These are phyloP conservation scores for Seiridium cupressi DNA, from an alignment of 2,329 filamentous ascomycete species.

Conservation along the genomic window DNA sequence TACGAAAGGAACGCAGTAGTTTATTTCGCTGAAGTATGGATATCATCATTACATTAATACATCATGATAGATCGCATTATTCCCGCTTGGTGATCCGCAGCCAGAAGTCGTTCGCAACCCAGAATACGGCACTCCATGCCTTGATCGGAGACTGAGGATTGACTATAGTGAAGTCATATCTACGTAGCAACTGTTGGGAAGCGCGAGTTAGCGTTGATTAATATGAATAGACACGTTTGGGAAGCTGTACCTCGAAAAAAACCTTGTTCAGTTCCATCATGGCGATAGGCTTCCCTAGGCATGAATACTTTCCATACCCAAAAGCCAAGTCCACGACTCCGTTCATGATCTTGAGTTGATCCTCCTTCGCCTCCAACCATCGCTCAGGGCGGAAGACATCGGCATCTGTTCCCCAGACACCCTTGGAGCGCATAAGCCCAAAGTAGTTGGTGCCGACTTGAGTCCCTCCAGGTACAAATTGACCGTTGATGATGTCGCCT, in stretches of 20 bases:
- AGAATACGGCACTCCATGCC: slow-evolving; percentile 19
- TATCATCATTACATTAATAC: neutral
- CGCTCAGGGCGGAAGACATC: slow-evolving; percentile 40
- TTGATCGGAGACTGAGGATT: slow-evolving; percentile 18
- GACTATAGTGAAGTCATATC: slow-evolving; percentile 20
- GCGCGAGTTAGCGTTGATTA: neutral
- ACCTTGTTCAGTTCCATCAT: slow-evolving; percentile 42
- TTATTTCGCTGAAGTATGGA: neutral
- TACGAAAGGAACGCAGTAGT: too few species aligned
- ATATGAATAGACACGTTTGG: slow-evolving; percentile 3
- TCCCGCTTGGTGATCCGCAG: slow-evolving; percentile 15
- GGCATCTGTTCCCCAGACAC: slow-evolving; percentile 28
- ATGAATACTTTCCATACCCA: slow-evolving; percentile 35
- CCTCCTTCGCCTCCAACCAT: slow-evolving; percentile 36
- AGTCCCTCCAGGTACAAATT: slow-evolving; percentile 37
- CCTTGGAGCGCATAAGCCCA: slow-evolving; percentile 35
- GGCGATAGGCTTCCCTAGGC: slow-evolving; percentile 41
- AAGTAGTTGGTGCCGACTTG: slow-evolving; percentile 39
- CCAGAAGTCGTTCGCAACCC: slow-evolving; percentile 21
- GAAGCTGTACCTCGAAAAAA: slow-evolving; percentile 34
- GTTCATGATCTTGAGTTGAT: slow-evolving; percentile 27
- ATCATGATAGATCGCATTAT: neutral
- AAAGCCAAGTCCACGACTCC: slow-evolving; percentile 35
- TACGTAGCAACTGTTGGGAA: slow-evolving; percentile 14
- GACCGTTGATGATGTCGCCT: slow-evolving; percentile 24